A percentile compares a stretch with the other conserved stretches of the same genome.
Evolutionary conservation across 2,329 filamentous ascomycete species (phyloP).

Genomic region (Colletotrichum cuscutae): DNA sequence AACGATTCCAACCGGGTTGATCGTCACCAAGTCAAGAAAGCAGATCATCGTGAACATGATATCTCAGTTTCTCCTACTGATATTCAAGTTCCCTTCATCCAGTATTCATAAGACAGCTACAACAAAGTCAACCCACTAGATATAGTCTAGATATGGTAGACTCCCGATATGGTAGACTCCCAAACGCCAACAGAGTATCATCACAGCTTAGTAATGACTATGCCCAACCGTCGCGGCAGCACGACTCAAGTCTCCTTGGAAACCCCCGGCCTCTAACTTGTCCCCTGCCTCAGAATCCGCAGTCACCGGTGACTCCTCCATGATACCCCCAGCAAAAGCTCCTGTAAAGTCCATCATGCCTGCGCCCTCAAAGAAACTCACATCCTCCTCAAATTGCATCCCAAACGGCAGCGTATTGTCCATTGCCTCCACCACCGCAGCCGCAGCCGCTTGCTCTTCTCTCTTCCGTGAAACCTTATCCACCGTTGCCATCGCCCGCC

Average conservation of each 20-base stretch:
- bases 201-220: background rate
- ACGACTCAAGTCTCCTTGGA: background rate
- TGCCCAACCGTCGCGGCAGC: background rate
- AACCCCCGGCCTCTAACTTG: background rate
- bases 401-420: constrained; percentile 15
- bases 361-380: constrained; percentile 9
- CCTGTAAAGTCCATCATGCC: background rate
- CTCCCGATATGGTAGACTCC: background rate
- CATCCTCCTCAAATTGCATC: constrained; percentile 24
- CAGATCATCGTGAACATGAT: too few relatives aligned
- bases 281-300: background rate
- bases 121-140: background rate
- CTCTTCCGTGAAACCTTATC: constrained; percentile 5
- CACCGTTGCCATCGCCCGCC: constrained; percentile 30
- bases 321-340: background rate
- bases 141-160: background rate
- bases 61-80: too few relatives aligned
- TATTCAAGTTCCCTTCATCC: too few relatives aligned
- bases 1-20: background rate
- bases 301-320: background rate
- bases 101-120: too few relatives aligned
- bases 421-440: background rate
- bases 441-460: constrained; percentile 12
- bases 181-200: background rate
- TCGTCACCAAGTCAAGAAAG: background rate